These are phyloP conservation scores for Pichia manshurica DNA, from an alignment of 805 yeast genomes.

Conservation along the genomic window DNA sequence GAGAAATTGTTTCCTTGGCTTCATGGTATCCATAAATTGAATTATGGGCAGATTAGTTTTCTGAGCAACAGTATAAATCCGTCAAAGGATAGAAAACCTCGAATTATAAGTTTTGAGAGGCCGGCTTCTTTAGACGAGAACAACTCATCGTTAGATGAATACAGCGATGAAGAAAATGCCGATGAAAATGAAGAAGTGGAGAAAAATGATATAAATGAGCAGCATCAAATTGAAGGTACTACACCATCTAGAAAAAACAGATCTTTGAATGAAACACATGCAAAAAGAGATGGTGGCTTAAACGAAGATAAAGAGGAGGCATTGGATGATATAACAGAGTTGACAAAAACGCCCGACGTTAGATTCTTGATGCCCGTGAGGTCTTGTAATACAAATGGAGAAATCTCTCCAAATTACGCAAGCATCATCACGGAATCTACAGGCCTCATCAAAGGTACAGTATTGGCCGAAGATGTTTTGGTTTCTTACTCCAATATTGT, in stretches of 20 bases:
- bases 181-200: conserved; percentile 5
- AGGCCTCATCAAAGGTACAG: conserved; percentile 49
- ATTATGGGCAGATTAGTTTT: conserved; percentile 49
- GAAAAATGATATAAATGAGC: not conserved
- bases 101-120: conserved; percentile 15
- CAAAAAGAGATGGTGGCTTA: conserved; percentile 2
- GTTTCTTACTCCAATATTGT: conserved; percentile 35
- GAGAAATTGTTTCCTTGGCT: conserved; percentile 81
- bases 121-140: conserved; percentile 10
- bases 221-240: not conserved
- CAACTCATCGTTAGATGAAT: conserved; percentile 15
- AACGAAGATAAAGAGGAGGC: not conserved
- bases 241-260: not conserved
- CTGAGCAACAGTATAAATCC: conserved; percentile 21
- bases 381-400: conserved; percentile 27
- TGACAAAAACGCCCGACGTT: conserved; percentile 20
- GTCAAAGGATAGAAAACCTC: conserved; percentile 4
- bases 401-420: conserved; percentile 25
- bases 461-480: conserved; percentile 49
- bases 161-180: not conserved
- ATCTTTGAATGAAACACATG: not conserved
- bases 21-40: conserved; percentile 64
- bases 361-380: conserved; percentile 29
- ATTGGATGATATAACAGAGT: not conserved
- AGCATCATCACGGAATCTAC: conserved; percentile 33